Evolutionary conservation across 768 basidiomycete species (phyloP).

Genomic region (Boletellus sp.): DNA sequence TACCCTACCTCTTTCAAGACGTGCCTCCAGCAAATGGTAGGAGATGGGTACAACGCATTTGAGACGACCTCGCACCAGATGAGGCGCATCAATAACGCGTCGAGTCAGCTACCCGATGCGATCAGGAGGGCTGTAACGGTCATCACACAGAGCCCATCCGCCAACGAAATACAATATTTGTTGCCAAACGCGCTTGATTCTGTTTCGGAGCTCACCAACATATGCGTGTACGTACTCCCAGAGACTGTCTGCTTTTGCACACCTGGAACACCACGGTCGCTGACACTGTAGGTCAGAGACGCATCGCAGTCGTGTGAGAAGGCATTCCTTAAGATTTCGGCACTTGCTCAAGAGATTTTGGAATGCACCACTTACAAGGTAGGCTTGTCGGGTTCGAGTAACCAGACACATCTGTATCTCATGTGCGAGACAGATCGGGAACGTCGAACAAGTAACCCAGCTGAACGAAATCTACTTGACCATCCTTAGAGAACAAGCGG

Average conservation of each 20-base stretch:
- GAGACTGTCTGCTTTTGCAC: too few relatives aligned
- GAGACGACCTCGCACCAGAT: constrained; percentile 19
- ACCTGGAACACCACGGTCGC: neutral
- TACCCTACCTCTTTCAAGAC: constrained; percentile 21
- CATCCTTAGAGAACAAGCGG: constrained; percentile 12
- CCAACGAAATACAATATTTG: constrained; percentile 10
- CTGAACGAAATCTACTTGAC: constrained; percentile 15
- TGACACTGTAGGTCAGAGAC: constrained; percentile 3
- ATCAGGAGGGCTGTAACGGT: constrained; percentile 15
- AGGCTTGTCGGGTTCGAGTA: neutral
- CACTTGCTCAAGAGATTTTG: constrained; percentile 17
- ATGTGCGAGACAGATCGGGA: constrained; percentile 7
- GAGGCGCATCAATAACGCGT: constrained; percentile 20
- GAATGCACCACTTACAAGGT: constrained; percentile 21
- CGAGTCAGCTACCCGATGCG: constrained; percentile 13
- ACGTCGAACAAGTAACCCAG: constrained; percentile 8
- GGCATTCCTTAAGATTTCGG: constrained; percentile 13
- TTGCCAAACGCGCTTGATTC: constrained; percentile 19
- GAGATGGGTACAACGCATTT: constrained; percentile 20
- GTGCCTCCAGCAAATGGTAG: constrained; percentile 21
- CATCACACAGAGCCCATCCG: constrained; percentile 11
- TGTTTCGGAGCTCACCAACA: constrained; percentile 15
- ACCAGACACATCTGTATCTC: neutral
- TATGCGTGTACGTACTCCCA: constrained; percentile 11
- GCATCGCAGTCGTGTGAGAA: constrained; percentile 15